phyloP scores from a whole-genome alignment of 2,329 filamentous ascomycete genomes.

The Zasmidium angulare region DNA sequence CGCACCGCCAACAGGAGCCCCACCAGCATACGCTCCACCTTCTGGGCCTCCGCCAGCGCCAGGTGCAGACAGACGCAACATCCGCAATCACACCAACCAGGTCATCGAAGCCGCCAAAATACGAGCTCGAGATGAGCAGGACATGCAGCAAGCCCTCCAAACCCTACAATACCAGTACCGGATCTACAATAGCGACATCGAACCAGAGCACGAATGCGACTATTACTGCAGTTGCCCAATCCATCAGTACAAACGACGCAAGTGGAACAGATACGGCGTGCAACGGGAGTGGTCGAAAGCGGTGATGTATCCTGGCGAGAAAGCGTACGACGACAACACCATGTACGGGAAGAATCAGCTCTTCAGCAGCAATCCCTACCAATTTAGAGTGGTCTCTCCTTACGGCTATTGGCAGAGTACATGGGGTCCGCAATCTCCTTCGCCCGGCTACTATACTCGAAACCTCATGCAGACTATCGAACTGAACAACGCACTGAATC shows the following conservation, averaged over 20 bases:
- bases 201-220: slow-evolving; percentile 48
- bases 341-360: slow-evolving; percentile 16
- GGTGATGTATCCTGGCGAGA: slow-evolving; percentile 47
- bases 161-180: slow-evolving; percentile 39
- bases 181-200: slow-evolving; percentile 50
- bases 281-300: slow-evolving; percentile 47
- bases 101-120: slow-evolving; percentile 41
- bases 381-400: slow-evolving; percentile 33
- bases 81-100: slow-evolving; percentile 37
- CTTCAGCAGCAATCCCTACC: slow-evolving; percentile 40
- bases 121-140: slow-evolving; percentile 45
- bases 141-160: slow-evolving; percentile 46
- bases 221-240: slow-evolving; percentile 43
- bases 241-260: slow-evolving; percentile 41
- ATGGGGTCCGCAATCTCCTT: slow-evolving; percentile 28
- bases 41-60: background rate
- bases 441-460: slow-evolving; percentile 34
- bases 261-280: slow-evolving; percentile 38
- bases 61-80: slow-evolving; percentile 4
- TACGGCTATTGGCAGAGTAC: slow-evolving; percentile 34
- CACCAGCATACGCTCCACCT: slow-evolving; percentile 18
- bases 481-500: slow-evolving; percentile 40
- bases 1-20: background rate
- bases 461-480: slow-evolving; percentile 39
- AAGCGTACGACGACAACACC: slow-evolving; percentile 33